These are phyloP conservation scores for Fusarium sp. DNA, from an alignment of 2,329 filamentous ascomycete genomes.

Conservation along the genomic window DNA sequence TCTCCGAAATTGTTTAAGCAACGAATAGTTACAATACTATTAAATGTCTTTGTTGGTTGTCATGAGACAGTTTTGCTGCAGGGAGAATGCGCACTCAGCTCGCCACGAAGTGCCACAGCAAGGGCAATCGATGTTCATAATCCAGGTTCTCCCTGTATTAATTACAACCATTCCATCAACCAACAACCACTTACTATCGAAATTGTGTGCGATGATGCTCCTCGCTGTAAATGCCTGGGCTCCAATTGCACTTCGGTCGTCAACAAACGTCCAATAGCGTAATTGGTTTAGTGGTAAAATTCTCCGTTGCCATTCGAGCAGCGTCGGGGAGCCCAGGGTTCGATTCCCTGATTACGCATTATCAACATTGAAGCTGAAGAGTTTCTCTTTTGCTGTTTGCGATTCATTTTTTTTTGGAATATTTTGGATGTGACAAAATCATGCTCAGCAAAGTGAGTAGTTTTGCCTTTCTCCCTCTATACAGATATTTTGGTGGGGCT, in stretches of 20 bases:
- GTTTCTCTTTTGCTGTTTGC: accelerated
- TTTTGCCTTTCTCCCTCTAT: neutral
- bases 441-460: neutral
- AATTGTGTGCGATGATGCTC: accelerated
- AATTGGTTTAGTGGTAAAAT: neutral
- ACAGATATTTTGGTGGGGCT: neutral
- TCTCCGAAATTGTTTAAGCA: neutral
- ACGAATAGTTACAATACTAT: neutral
- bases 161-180: neutral
- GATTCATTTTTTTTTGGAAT: too few species aligned
- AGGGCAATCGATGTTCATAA: too few species aligned
- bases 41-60: neutral
- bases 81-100: neutral
- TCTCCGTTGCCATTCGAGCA: neutral
- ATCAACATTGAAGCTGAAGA: accelerated
- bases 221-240: accelerated
- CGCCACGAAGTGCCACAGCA: neutral
- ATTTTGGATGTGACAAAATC: neutral
- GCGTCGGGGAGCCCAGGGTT: neutral
- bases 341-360: neutral
- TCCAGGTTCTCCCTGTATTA: neutral
- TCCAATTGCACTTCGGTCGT: accelerated
- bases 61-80: neutral
- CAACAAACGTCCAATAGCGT: neutral
- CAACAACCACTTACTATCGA: too few species aligned